Percentiles rank a stretch among this genome's conserved stretches.
phyloP scores from a whole-genome alignment of 176 grass and related monocot species.

The Aegilops umbellulata region DNA sequence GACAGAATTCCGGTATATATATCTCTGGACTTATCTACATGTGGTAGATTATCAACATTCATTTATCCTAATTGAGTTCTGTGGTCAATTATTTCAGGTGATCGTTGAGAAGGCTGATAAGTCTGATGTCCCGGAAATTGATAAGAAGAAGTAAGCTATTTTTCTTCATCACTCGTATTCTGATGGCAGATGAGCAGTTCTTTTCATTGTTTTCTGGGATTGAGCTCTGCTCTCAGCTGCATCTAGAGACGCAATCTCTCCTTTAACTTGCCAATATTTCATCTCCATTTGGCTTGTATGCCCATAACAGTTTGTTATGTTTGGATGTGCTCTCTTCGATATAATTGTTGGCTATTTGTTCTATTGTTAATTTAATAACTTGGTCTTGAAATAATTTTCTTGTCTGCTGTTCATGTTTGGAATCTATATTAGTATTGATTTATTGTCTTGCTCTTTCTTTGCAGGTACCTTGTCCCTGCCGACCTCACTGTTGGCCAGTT shows the following conservation, averaged over 20 bases:
- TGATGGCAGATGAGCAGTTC: not conserved
- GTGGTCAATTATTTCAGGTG: slow-evolving; percentile 49
- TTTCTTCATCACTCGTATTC: not conserved
- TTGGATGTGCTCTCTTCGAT: not conserved
- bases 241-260: not conserved
- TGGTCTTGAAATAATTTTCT: not conserved
- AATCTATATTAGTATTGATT: not conserved
- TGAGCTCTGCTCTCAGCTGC: not conserved
- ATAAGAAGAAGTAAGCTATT: slow-evolving; percentile 76
- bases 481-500: slow-evolving; percentile 86
- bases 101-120: slow-evolving; percentile 93
- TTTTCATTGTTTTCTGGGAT: not conserved
- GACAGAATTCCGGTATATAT: slow-evolving; percentile 86
- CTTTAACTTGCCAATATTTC: not conserved
- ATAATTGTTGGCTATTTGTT: not conserved
- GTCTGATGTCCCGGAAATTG: slow-evolving; percentile 82
- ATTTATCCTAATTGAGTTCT: slow-evolving; percentile 19
- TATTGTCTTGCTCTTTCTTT: not conserved
- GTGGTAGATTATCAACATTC: not conserved
- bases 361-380: not conserved
- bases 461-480: slow-evolving; percentile 80
- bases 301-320: not conserved
- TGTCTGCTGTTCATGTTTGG: not conserved
- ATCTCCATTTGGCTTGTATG: not conserved
- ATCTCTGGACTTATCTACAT: not conserved